A percentile compares a stretch with the other conserved stretches of the same genome.
Conservation (phyloP, 1,139 yeast species). For the Blastobotrys raffinosifermentans region DNA sequence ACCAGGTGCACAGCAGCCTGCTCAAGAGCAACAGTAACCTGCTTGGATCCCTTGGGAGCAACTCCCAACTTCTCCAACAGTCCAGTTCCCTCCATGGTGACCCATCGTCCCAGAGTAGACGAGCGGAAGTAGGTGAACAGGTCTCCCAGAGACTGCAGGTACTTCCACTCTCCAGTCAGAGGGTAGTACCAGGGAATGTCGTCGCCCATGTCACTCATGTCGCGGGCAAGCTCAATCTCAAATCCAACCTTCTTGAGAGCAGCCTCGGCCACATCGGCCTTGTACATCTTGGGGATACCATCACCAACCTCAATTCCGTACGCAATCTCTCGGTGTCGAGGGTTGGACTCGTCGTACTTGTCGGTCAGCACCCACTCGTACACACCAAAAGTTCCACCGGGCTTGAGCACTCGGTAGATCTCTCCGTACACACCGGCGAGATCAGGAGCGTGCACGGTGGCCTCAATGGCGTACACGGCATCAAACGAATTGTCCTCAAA, state of each 20-base stretch:
- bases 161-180: slow-evolving; percentile 86
- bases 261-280: slow-evolving; percentile 73
- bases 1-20: slow-evolving; percentile 96
- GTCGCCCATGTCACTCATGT: slow-evolving; percentile 77
- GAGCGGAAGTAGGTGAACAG: slow-evolving; percentile 85
- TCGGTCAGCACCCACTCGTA: slow-evolving; percentile 99
- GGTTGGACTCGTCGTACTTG: slow-evolving; percentile 76
- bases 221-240: slow-evolving; percentile 65
- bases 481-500: slow-evolving; percentile 85
- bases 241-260: slow-evolving; percentile 89
- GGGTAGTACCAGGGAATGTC: slow-evolving; percentile 98
- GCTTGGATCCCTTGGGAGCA: slow-evolving; percentile 90
- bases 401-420: slow-evolving; percentile 91
- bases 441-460: slow-evolving; percentile 96
- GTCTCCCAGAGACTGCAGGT: slow-evolving; percentile 74
- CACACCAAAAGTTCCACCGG: slow-evolving; percentile 96
- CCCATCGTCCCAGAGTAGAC: slow-evolving; percentile 72
- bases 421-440: slow-evolving; percentile 94
- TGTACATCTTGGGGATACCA: slow-evolving; percentile 97
- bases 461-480: slow-evolving; percentile 97
- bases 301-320: slow-evolving; percentile 98
- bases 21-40: slow-evolving; percentile 89
- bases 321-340: slow-evolving; percentile 89
- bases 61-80: slow-evolving; percentile 74
- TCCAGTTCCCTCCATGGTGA: slow-evolving; percentile 79